These are phyloP conservation scores for Chaetoscypha palmicola DNA, from an alignment of 2,329 filamentous ascomycete species.

Conservation along the genomic window DNA sequence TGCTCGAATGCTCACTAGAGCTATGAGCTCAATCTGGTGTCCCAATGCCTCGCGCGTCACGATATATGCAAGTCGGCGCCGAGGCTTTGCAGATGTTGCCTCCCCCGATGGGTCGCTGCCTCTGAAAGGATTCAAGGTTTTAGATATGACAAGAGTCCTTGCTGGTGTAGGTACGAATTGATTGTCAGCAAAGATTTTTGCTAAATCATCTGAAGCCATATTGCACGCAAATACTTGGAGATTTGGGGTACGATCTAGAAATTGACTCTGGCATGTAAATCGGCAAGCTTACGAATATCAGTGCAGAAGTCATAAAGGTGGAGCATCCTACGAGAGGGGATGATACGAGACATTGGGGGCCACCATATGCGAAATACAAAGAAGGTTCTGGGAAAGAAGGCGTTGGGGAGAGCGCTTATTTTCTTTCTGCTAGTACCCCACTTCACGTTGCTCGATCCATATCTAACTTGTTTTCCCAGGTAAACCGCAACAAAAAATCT, in stretches of 20 bases:
- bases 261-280: slow-evolving; percentile 16
- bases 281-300: slow-evolving; percentile 33
- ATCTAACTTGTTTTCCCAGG: too few relatives aligned
- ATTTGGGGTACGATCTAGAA: slow-evolving; percentile 67
- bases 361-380: slow-evolving; percentile 79
- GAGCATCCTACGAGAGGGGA: slow-evolving; percentile 89
- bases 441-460: too few relatives aligned
- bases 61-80: slow-evolving; percentile 10
- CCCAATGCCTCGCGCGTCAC: slow-evolving; percentile 15
- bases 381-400: slow-evolving; percentile 52
- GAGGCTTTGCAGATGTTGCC: slow-evolving; percentile 20
- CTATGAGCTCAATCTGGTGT: slow-evolving; percentile 13
- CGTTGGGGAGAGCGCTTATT: slow-evolving; percentile 91
- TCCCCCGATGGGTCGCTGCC: slow-evolving; percentile 48
- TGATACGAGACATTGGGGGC: slow-evolving; percentile 94
- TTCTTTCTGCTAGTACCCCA: slow-evolving; percentile 60
- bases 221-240: slow-evolving; percentile 92
- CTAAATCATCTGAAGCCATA: slow-evolving; percentile 61
- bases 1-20: slow-evolving; percentile 18
- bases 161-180: slow-evolving; percentile 67
- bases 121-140: slow-evolving; percentile 76
- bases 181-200: not conserved
- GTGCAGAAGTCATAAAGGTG: slow-evolving; percentile 94
- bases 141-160: slow-evolving; percentile 95
- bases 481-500: slow-evolving; percentile 96